These are phyloP conservation scores for Artemisia annua DNA, from an alignment of 129 eudicot genomes.

Conservation along the genomic window DNA sequence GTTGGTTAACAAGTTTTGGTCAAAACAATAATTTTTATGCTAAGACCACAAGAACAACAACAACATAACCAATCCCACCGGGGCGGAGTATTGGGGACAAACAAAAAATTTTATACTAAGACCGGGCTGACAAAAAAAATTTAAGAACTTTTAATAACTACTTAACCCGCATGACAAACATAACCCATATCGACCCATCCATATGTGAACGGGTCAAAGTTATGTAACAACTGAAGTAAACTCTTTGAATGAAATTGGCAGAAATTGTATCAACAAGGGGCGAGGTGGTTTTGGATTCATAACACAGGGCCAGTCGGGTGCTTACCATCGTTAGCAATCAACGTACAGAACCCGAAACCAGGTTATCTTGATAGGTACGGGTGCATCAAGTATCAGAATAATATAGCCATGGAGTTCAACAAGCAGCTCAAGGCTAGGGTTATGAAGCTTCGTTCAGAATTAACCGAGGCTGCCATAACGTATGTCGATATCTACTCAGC, in stretches of 20 bases:
- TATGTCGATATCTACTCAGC: slow-evolving; percentile 61
- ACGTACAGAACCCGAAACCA: slow-evolving; percentile 40
- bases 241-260: slow-evolving; percentile 33
- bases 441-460: slow-evolving; percentile 41
- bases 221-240: neutral
- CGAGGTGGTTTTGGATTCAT: slow-evolving; percentile 69
- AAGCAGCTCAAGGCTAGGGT: slow-evolving; percentile 51
- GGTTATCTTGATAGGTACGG: slow-evolving; percentile 58
- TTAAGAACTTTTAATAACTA: too few species aligned
- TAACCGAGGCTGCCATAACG: slow-evolving; percentile 55
- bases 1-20: too few species aligned
- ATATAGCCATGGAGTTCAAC: slow-evolving; percentile 56
- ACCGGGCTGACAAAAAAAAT: too few species aligned
- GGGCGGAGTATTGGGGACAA: too few species aligned
- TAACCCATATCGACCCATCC: too few species aligned
- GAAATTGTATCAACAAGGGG: slow-evolving; percentile 63
- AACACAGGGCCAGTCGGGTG: slow-evolving; percentile 78
- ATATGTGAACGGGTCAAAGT: too few species aligned
- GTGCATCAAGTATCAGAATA: slow-evolving; percentile 53
- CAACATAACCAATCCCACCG: too few species aligned
- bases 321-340: slow-evolving; percentile 40
- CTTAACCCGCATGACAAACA: too few species aligned
- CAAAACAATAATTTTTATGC: too few species aligned
- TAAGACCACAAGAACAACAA: too few species aligned
- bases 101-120: too few species aligned